These are phyloP conservation scores for Candida montana DNA, from an alignment of 805 yeast genomes.

Conservation along the genomic window DNA sequence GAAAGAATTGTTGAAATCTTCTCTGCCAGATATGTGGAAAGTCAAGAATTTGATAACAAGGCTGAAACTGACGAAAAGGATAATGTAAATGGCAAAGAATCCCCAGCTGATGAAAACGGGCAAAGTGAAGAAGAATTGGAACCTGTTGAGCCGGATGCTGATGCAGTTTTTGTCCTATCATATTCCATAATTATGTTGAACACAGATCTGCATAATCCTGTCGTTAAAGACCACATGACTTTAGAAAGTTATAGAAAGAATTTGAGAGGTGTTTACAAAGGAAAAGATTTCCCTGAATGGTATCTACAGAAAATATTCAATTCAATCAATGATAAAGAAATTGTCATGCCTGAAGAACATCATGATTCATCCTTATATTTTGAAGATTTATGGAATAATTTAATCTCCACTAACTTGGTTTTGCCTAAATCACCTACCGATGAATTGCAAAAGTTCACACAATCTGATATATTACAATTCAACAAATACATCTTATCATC, in stretches of 20 bases:
- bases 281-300: conserved; percentile 78
- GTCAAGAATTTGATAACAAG: conserved; percentile 37
- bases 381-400: conserved; percentile 78
- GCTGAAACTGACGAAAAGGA: neutral
- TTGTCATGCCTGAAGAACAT: conserved; percentile 97
- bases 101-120: neutral
- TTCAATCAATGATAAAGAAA: conserved; percentile 80
- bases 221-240: conserved; percentile 87
- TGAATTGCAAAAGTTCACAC: conserved; percentile 10
- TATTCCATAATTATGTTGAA: conserved; percentile 92
- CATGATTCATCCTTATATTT: conserved; percentile 90
- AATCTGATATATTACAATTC: conserved; percentile 42
- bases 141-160: conserved; percentile 69
- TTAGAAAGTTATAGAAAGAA: conserved; percentile 76
- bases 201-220: conserved; percentile 91
- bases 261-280: conserved; percentile 72
- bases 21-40: conserved; percentile 70
- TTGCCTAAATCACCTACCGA: conserved; percentile 25
- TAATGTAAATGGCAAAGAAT: neutral
- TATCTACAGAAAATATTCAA: conserved; percentile 75
- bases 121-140: conserved; percentile 25
- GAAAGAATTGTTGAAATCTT: conserved; percentile 87
- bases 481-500: conserved; percentile 68
- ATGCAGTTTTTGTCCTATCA: conserved; percentile 83
- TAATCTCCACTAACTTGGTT: conserved; percentile 41